Evolutionary conservation across 148 eudicot genomes (phyloP), one percentile per base, ranked within the genome.

Genomic region (Oxyria digyna): DNA sequence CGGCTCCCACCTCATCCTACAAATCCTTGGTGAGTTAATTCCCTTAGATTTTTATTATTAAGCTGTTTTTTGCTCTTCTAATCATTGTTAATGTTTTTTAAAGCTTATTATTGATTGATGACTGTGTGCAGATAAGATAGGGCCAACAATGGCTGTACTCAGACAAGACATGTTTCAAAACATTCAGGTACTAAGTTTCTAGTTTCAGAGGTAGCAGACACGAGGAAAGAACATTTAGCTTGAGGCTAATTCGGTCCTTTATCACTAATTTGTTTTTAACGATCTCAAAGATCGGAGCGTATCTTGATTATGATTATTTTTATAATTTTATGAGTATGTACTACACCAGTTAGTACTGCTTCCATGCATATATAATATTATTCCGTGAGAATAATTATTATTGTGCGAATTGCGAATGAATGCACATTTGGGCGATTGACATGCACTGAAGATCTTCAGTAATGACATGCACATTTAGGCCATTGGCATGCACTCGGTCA

Each of bases 71-170:
- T 65, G 52, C 3, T 48, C 35, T 70, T 42, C 68, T 62, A 38
- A 49, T 54, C 27, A 68, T 69, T 50, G 43, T 26, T 63, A 68
- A 67, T 50, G 43, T 26, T 63, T 64, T 42, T 42, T 29, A 0
- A 17, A 43, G 45, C 17, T 29, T 8, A 3, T 10, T 59, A 3
- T 59, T 59, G 18, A 52, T 59, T 29, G 38, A 13, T 59, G 38
- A 59, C 31, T 29, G 65, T 15, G 38, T 4, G 85, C 85, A 91
- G 97, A 91, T 91, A 91, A 87, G 87, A 91, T 89, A 74, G 97
- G 97, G 48, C 97, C 97, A 72, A 89, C 92, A 35, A 87, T 91
- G 97, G 81, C 86, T 67, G 97, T 89, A 18, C 74, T 91, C 40
- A 91, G 97, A 80, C 89, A 85, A 75, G 97, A 91, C 83, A 79